A percentile compares a stretch with the other conserved stretches of the same genome.
Conservation (phyloP, 2,329 filamentous ascomycete genomes). For the Chaetomium globosum region DNA sequence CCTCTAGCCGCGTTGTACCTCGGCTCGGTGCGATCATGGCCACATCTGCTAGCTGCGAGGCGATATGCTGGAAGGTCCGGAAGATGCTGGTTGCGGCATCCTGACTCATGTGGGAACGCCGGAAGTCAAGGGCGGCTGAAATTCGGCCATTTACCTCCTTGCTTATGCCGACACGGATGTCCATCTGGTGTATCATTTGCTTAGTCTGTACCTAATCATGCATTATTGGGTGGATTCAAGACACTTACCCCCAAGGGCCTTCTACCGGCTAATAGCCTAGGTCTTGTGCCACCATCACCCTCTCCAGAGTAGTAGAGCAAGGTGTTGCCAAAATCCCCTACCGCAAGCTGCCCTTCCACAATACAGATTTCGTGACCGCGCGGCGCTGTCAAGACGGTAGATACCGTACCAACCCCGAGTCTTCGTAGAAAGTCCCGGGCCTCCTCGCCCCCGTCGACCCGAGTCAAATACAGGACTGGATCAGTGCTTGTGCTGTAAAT, state of each 20-base stretch:
- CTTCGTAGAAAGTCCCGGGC: not conserved
- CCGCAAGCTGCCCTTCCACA: not conserved
- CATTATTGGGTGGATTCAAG: too few relatives aligned
- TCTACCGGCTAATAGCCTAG: not conserved
- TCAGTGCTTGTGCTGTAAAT: not conserved
- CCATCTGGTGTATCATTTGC: not conserved
- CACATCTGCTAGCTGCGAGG: not conserved
- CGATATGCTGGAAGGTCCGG: not conserved
- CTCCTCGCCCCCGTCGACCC: not conserved
- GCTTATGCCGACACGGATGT: not conserved
- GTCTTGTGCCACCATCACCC: not conserved
- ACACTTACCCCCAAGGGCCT: not conserved
- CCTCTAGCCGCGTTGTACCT: not conserved
- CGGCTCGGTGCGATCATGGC: too few relatives aligned
- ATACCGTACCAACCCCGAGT: not conserved
- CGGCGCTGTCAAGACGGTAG: not conserved
- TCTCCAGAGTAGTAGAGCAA: not conserved
- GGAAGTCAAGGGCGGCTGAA: not conserved
- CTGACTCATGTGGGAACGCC: not conserved
- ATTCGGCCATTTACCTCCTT: not conserved
- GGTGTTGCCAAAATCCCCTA: not conserved
- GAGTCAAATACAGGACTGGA: not conserved
- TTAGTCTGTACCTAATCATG: too few relatives aligned
- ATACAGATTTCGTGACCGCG: not conserved
- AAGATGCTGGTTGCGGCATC: not conserved